Evolutionary conservation across 306 rosid species (phyloP), one percentile per base, ranked within the genome.

Genomic region (Inga laurina): DNA sequence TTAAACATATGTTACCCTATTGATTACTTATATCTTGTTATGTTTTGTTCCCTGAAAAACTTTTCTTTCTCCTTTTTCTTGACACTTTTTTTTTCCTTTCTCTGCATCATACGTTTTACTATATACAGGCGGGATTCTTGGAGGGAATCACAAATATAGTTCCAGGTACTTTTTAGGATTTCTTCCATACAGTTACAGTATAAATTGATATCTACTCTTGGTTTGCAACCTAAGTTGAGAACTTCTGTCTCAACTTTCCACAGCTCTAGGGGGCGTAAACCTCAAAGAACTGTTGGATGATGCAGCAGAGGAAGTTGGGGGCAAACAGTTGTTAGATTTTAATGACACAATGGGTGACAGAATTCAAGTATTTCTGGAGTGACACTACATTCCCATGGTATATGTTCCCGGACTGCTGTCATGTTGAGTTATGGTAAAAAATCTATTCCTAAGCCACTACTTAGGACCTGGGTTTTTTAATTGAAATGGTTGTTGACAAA

Each of bases 41-140:
- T 49, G 74, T 87, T 67, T 83, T 79, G 56, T 81, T 64, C 78
- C 62, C 43, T 75, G 70, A 43, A 72, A 74, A 69, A 62, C 49
- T 68, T 74, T 57, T 57, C 27, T 59, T 59, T 10, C 19, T 52
- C 16, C 24, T 5, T 56, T 21, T 16, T 18, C n/a, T 21, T 56
- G 62, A 21, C 27, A 2, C 8, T 2, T 24, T 22, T 27, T 27
- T 27, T 27, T 62, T 62, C 62, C 49, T 82, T 64, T 81, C 64
- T 51, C 69, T 61, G 70, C 35, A 45, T 57, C 79, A 61, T 77
- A 16, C 77, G 82, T 65, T 79, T 75, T 81, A 66, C 27, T 27
- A 37, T 81, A 18, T 74, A 44, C 93, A 95, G 99, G 99, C 99
- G 77, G 99, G 99, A 83, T 95, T 95, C 91, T 90, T 92, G 91